Percentiles rank a stretch among this genome's conserved stretches.
phyloP scores from a whole-genome alignment of 306 rosid species.

The Corylus heterophylla region DNA sequence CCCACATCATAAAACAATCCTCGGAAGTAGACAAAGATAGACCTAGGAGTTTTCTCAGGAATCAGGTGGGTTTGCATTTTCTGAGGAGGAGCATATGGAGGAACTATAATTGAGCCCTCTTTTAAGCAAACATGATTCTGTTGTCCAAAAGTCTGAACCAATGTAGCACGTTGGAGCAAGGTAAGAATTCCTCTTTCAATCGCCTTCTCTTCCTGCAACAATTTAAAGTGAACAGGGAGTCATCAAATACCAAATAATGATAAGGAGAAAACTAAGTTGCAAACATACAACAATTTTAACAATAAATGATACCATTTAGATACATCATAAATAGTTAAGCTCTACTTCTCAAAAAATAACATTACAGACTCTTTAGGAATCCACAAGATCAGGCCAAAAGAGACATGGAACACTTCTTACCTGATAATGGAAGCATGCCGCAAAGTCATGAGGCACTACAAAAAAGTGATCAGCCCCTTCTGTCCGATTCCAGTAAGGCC shows the following conservation, averaged over 20 bases:
- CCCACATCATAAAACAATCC: constrained; percentile 92
- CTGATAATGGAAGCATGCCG: constrained; percentile 96
- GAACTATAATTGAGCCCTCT: constrained; percentile 81
- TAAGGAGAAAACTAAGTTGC: neutral
- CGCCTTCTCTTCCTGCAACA: constrained; percentile 82
- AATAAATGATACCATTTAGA: constrained; percentile 3
- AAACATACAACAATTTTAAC: neutral
- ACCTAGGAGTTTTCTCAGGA: constrained; percentile 76
- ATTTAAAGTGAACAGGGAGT: constrained; percentile 3
- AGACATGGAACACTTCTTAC: constrained; percentile 41
- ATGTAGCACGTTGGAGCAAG: constrained; percentile 74
- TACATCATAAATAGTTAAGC: constrained; percentile 16
- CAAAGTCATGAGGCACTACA: constrained; percentile 94
- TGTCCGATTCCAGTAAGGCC: constrained; percentile 97
- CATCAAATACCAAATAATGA: neutral
- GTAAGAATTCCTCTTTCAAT: constrained; percentile 89
- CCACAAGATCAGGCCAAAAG: neutral
- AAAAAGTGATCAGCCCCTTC: constrained; percentile 99
- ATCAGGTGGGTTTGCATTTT: constrained; percentile 82
- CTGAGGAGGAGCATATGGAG: constrained; percentile 96
- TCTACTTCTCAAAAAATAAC: neutral
- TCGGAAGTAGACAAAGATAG: constrained; percentile 88
- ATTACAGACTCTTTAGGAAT: neutral
- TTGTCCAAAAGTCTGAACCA: constrained; percentile 94
- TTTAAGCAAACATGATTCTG: constrained; percentile 87